Percentiles rank a stretch among this genome's conserved stretches.
Conservation (phyloP, 805 yeast species). For the Yarrowia yakushimensis region DNA sequence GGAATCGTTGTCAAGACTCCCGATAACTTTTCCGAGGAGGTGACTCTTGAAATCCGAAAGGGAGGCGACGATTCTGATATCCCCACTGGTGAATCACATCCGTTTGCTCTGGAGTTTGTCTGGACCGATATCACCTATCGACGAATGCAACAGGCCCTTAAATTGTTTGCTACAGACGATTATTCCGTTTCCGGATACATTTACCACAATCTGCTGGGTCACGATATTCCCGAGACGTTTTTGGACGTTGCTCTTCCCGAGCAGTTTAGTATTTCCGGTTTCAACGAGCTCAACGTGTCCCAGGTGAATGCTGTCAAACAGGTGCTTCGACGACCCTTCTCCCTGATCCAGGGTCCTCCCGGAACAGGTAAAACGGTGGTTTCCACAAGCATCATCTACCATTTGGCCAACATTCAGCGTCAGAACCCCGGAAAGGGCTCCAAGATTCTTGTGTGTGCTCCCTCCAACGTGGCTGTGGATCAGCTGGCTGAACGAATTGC, state of each 20-base stretch:
- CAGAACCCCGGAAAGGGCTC: slow-evolving; percentile 43
- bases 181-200: slow-evolving; percentile 69
- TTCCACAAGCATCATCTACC: slow-evolving; percentile 82
- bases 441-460: slow-evolving; percentile 83
- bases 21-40: slow-evolving; percentile 58
- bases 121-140: slow-evolving; percentile 85
- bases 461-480: slow-evolving; percentile 93
- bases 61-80: slow-evolving; percentile 37
- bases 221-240: slow-evolving; percentile 54
- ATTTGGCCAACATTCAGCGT: slow-evolving; percentile 50
- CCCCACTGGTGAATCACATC: slow-evolving; percentile 57
- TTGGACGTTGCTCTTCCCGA: slow-evolving; percentile 56
- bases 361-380: slow-evolving; percentile 96
- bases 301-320: slow-evolving; percentile 72
- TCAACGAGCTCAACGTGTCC: slow-evolving; percentile 68
- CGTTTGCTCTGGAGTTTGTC: slow-evolving; percentile 79
- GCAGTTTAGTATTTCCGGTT: slow-evolving; percentile 59
- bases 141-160: slow-evolving; percentile 79
- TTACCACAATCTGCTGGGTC: slow-evolving; percentile 77
- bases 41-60: slow-evolving; percentile 63
- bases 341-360: slow-evolving; percentile 92
- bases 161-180: slow-evolving; percentile 63
- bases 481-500: slow-evolving; percentile 75
- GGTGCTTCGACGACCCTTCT: slow-evolving; percentile 67
- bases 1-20: slow-evolving; percentile 77